Base-by-base conservation (phyloP, 2,329 filamentous ascomycete genomes). In the Cladophialophora yegresii region DNA sequence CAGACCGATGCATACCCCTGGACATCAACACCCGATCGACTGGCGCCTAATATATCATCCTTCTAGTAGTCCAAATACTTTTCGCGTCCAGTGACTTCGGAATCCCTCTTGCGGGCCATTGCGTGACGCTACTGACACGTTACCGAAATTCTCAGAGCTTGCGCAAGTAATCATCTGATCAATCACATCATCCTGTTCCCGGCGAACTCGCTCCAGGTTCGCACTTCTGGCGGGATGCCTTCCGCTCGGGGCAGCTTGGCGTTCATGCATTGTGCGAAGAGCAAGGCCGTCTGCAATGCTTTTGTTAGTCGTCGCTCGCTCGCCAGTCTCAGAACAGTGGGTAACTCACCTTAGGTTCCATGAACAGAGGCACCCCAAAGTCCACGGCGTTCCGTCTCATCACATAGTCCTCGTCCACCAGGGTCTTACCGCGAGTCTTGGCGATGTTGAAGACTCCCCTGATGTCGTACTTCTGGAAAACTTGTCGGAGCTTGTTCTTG, bases 321-420 rank as follows among this genome's bases (percentile, higher is more conserved):
- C 23, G 49, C 43, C 58, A 63, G 10, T 43, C 28, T 30, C 13
- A n/a, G 26, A 9, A 26, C 49, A 36, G 12, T n/a, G 54, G 32
- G 28, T n/a, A 30, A 64, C 61, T 47, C 58, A 69, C 67, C 65
- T 69, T 69, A 22, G 59, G 63, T 45, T 69, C 67, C 67, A 70
- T 70, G 54, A 99, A 98, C 62, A 99, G 83, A 55, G 95, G 95
- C 33, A 98, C 92, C 72, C 93, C 93, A 77, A 99, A 99, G 81
- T 99, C 95, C 62, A 99, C 95, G 30, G 95, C 95, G 75, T 99
- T 99, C 76, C 95, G 87, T 74, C 95, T 87, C 93, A 98, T 98
- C 63, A 99, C 92, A 74, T 99, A 99, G 82, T 99, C 93, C 74
- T 96, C 91, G 75, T 99, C 95, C 67, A 90, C 82, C 66, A 91